Conservation (phyloP, 139 green algal species). For the Deuterostichococcus epilithicus region DNA sequence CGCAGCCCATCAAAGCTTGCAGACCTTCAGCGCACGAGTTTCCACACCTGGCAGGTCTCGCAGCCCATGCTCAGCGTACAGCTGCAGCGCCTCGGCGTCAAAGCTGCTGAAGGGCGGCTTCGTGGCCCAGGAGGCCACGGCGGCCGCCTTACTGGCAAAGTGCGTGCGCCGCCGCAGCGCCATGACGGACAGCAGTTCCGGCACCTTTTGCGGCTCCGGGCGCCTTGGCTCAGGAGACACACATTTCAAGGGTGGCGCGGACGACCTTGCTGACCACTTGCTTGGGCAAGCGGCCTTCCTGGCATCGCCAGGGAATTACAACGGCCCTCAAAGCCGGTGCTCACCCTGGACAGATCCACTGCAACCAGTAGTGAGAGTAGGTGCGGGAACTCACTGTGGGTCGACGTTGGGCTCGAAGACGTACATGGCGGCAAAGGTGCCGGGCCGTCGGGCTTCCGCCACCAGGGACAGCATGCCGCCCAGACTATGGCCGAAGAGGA, state of each 20-base stretch:
- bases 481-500: not conserved
- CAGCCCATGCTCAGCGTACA: conserved; percentile 1
- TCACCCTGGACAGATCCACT: no score
- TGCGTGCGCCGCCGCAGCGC: not conserved
- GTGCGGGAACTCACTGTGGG: not conserved
- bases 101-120: conserved; percentile 2
- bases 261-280: not conserved
- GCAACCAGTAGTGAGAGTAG: no score
- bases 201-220: no score
- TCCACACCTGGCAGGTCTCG: not conserved
- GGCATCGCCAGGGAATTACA: no score
- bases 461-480: not conserved
- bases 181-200: not conserved
- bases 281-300: no score
- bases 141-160: conserved; percentile 1
- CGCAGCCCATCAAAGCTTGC: no score
- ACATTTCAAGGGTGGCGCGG: not conserved
- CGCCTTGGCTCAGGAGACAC: no score
- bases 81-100: not conserved
- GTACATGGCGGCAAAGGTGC: conserved; percentile 7
- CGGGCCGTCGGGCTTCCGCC: not conserved
- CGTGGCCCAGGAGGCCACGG: not conserved
- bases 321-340: no score
- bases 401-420: not conserved
- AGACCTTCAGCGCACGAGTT: no score